These are phyloP conservation scores for Pleurotus salmoneostramineus DNA, from an alignment of 768 basidiomycete species.

Conservation along the genomic window DNA sequence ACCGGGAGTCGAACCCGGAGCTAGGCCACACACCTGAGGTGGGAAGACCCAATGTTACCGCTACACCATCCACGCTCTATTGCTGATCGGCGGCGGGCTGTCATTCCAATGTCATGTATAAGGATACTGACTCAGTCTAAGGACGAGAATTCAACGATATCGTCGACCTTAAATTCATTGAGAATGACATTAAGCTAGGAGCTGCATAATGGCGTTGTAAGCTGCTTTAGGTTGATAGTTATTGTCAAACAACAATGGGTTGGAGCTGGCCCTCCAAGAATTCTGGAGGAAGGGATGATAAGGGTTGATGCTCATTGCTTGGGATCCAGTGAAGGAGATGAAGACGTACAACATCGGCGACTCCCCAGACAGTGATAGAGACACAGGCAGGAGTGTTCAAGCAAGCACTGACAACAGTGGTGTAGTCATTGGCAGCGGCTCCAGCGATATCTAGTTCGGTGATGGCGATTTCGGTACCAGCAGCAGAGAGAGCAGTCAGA, in stretches of 20 bases:
- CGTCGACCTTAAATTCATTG: too few relatives aligned
- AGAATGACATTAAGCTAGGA: too few relatives aligned
- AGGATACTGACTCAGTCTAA: too few relatives aligned
- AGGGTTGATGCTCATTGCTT: too few relatives aligned
- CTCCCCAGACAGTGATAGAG: slow-evolving; percentile 46
- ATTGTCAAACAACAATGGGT: slow-evolving; percentile 39
- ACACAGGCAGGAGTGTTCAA: slow-evolving; percentile 34
- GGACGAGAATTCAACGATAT: too few relatives aligned
- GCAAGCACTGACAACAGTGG: slow-evolving; percentile 41
- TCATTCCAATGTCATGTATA: too few relatives aligned
- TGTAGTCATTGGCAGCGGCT: slow-evolving; percentile 36
- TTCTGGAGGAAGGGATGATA: slow-evolving; percentile 22
- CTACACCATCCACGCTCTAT: slow-evolving; percentile 58
- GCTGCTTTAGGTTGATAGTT: slow-evolving; percentile 43
- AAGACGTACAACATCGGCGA: slow-evolving; percentile 34
- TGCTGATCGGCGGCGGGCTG: too few relatives aligned
- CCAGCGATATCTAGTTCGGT: slow-evolving; percentile 41
- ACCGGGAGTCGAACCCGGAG: slow-evolving; percentile 55
- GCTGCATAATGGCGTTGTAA: slow-evolving; percentile 23
- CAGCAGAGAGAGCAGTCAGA: slow-evolving; percentile 35
- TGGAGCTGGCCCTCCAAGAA: slow-evolving; percentile 40
- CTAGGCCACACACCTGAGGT: slow-evolving; percentile 38
- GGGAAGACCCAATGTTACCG: slow-evolving; percentile 90
- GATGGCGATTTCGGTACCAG: slow-evolving; percentile 41
- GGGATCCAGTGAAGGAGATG: too few relatives aligned